Percentiles rank a stretch among this genome's conserved stretches.
phyloP scores from a whole-genome alignment of 352 stramenopile genomes.

The Elongisporangium senticosum region DNA sequence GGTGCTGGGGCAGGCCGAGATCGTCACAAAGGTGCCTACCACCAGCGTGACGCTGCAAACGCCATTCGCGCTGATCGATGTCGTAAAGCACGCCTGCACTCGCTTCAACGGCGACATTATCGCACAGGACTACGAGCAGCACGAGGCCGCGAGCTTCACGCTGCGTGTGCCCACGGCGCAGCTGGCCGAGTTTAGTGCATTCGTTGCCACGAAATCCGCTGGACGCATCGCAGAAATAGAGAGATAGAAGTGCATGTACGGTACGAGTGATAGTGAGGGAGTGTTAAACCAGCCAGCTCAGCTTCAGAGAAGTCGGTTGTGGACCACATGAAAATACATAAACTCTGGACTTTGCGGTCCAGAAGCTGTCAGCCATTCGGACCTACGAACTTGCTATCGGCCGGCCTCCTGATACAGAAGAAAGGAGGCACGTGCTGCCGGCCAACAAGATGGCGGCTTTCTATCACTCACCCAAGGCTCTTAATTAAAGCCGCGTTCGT shows the following conservation, averaged over 20 bases:
- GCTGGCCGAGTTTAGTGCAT: slow-evolving; percentile 20
- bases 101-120: slow-evolving; percentile 40
- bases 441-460: not conserved
- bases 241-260: not conserved
- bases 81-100: slow-evolving; percentile 42
- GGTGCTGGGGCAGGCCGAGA: slow-evolving; percentile 40
- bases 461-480: not conserved
- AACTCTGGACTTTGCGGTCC: not conserved
- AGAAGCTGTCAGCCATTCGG: not conserved
- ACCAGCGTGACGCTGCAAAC: slow-evolving; percentile 21
- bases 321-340: not conserved
- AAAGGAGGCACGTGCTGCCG: not conserved
- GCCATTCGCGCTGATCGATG: slow-evolving; percentile 29
- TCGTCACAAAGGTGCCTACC: slow-evolving; percentile 49
- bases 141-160: slow-evolving; percentile 26
- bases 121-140: slow-evolving; percentile 27
- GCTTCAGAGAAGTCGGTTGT: not conserved
- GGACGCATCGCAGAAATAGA: slow-evolving; percentile 14
- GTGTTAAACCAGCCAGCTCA: not conserved
- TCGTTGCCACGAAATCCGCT: slow-evolving; percentile 44
- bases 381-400: not conserved
- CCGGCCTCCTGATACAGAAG: not conserved
- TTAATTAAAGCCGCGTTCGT: not conserved
- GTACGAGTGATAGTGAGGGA: not conserved
- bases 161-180: slow-evolving; percentile 34